Evolutionary conservation across 306 rosid genomes (phyloP).

Genomic region (Mimosa bimucronata): DNA sequence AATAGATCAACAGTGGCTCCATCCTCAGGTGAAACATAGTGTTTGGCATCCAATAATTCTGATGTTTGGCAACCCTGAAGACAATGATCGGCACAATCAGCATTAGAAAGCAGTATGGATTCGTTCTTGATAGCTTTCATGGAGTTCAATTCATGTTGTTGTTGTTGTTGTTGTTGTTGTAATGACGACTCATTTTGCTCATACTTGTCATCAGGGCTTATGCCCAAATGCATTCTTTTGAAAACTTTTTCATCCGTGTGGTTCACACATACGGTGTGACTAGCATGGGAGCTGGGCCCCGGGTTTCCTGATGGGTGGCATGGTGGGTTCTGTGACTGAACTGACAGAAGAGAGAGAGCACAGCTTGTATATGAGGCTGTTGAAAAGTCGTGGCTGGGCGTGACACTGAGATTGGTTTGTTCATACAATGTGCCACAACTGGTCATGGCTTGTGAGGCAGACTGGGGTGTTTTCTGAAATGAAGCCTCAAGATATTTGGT

Average conservation of each 20-base stretch:
- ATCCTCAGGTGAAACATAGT: conserved; percentile 41
- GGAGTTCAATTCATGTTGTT: conserved; percentile 41
- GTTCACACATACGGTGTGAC: conserved; percentile 32
- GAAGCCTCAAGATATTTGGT: conserved; percentile 47
- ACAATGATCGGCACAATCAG: conserved; percentile 31
- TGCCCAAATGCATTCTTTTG: conserved; percentile 32
- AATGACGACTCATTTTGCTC: conserved; percentile 45
- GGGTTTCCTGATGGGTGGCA: conserved; percentile 41
- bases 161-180: too few species aligned
- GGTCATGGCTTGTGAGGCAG: conserved; percentile 56
- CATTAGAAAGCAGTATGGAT: conserved; percentile 39
- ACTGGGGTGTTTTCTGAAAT: conserved; percentile 52
- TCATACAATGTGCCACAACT: conserved; percentile 50
- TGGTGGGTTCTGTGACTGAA: conserved; percentile 4
- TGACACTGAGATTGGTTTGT: conserved; percentile 45
- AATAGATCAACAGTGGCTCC: conserved; percentile 63
- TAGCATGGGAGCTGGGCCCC: conserved; percentile 36
- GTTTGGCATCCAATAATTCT: conserved; percentile 34
- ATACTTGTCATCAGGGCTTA: conserved; percentile 39
- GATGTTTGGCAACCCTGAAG: conserved; percentile 37
- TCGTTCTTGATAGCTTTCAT: conserved; percentile 43
- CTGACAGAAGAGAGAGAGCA: conserved; percentile 93
- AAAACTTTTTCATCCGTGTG: conserved; percentile 39
- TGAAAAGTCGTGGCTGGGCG: too few species aligned
- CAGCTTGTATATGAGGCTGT: conserved; percentile 38